Evolutionary conservation across 2,329 filamentous ascomycete genomes (phyloP).

Genomic region (Thielaviopsis musarum): DNA sequence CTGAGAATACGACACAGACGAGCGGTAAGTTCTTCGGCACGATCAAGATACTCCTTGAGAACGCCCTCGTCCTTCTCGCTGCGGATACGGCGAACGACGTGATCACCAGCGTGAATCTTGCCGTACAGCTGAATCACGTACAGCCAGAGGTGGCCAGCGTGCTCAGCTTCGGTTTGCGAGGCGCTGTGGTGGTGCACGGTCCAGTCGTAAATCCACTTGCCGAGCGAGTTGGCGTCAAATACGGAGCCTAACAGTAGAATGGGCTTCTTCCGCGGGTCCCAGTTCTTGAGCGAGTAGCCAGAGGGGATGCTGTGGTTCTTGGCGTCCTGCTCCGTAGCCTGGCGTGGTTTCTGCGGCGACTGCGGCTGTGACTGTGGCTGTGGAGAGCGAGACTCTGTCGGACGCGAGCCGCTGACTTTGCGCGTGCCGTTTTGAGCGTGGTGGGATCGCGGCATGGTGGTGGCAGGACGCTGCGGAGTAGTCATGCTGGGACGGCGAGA

Average conservation of each 20-base stretch:
- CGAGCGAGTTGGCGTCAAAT: conserved; percentile 91
- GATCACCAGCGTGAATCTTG: conserved; percentile 83
- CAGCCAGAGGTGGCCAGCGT: conserved; percentile 90
- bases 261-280: conserved; percentile 86
- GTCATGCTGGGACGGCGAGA: conserved; percentile 32
- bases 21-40: conserved; percentile 70
- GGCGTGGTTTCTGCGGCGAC: conserved; percentile 14
- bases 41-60: conserved; percentile 78
- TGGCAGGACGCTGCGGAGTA: conserved; percentile 34
- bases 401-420: conserved; percentile 15
- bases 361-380: not conserved
- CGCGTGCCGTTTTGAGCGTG: conserved; percentile 21
- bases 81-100: conserved; percentile 56
- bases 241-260: conserved; percentile 90
- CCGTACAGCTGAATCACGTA: conserved; percentile 84
- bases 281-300: conserved; percentile 94
- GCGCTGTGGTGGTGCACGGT: conserved; percentile 80
- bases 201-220: conserved; percentile 99
- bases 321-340: conserved; percentile 42
- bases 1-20: conserved; percentile 79
- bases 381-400: conserved; percentile 14
- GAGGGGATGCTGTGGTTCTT: conserved; percentile 58
- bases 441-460: conserved; percentile 30
- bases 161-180: conserved; percentile 67
- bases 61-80: conserved; percentile 58